Conservation (phyloP, 305 asterid species). For the Plantago lanceolata region DNA sequence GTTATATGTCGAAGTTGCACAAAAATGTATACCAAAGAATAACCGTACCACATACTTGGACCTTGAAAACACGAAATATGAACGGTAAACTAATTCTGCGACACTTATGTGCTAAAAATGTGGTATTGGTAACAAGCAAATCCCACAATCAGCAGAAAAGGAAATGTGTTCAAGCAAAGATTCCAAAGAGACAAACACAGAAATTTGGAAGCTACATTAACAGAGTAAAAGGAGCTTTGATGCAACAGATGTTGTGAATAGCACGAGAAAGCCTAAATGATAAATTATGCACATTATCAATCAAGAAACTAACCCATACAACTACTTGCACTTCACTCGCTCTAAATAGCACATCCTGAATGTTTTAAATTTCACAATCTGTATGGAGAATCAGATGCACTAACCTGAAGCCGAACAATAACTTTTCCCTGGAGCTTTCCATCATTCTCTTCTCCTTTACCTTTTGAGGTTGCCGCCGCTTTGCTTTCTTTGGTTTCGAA, state of each 20-base stretch:
- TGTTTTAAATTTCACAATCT: background rate
- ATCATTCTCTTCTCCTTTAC: conserved; percentile 35
- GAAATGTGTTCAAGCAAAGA: background rate
- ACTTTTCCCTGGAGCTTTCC: conserved; percentile 43
- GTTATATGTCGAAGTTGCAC: background rate
- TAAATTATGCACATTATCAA: background rate
- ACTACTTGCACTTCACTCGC: background rate
- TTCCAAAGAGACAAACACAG: background rate
- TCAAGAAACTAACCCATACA: background rate
- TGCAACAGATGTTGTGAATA: background rate
- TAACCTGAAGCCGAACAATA: conserved; percentile 83
- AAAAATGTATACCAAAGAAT: background rate
- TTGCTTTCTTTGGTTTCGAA: conserved; percentile 69
- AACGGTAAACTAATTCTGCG: background rate
- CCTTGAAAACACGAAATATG: background rate
- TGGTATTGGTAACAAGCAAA: background rate
- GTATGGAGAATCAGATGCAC: conserved; percentile 25
- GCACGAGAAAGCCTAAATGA: background rate
- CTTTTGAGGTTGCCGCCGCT: conserved; percentile 41
- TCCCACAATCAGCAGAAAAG: background rate
- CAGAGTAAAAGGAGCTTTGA: background rate
- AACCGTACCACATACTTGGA: background rate
- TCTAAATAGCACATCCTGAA: background rate
- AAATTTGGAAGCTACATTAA: background rate
- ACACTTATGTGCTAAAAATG: background rate